These are phyloP conservation scores for Carex littledalei DNA, from an alignment of 176 grass and related monocot species.

Conservation along the genomic window DNA sequence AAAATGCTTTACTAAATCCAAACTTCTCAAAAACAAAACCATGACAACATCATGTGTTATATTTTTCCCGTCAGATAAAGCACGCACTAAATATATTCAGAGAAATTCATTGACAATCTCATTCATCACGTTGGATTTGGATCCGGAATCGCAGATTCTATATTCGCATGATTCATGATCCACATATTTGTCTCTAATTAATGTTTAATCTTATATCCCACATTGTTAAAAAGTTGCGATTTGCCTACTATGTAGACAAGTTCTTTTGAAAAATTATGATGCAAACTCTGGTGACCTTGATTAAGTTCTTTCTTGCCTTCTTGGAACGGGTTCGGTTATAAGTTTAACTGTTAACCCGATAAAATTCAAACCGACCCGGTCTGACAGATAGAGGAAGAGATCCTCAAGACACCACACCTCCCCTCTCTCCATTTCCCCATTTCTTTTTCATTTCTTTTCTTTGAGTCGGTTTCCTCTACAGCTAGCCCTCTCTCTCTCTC, in stretches of 20 bases:
- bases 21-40: too few relatives aligned
- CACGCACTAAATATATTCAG: too few relatives aligned
- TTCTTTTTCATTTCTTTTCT: constrained; percentile 9
- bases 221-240: too few relatives aligned
- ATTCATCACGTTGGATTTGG: background rate
- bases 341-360: background rate
- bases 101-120: background rate
- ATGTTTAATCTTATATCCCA: background rate
- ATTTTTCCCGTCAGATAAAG: too few relatives aligned
- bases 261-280: too few relatives aligned
- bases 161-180: background rate
- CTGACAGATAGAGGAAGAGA: constrained; percentile 17
- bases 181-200: background rate
- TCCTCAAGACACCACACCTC: constrained; percentile 21
- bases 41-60: too few relatives aligned
- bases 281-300: too few relatives aligned
- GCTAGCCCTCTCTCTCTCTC: background rate
- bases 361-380: background rate
- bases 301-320: constrained; percentile 1
- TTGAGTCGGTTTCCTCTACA: constrained; percentile 20
- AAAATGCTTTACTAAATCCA: too few relatives aligned
- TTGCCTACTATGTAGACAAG: too few relatives aligned
- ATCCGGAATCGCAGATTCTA: background rate
- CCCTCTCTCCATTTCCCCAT: constrained; percentile 19
- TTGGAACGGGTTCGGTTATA: background rate